phyloP scores from a whole-genome alignment of 2,329 filamentous ascomycete genomes.

The Alternaria atra region DNA sequence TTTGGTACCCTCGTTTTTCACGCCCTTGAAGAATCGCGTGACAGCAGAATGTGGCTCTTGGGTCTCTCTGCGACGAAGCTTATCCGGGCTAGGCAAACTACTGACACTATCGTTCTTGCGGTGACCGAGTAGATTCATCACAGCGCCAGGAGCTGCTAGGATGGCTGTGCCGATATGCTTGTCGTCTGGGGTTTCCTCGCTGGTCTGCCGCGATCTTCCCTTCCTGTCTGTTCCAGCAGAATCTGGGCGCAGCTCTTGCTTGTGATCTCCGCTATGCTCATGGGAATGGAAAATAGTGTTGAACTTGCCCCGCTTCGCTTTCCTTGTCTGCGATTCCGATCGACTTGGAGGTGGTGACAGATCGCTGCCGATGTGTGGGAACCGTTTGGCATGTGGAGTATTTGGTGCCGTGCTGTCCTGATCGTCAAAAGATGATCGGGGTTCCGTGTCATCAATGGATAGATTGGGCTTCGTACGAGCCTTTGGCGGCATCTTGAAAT shows the following conservation, averaged over 20 bases:
- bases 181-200: constrained; percentile 43
- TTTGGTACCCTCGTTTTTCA: constrained; percentile 71
- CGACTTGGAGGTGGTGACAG: constrained; percentile 50
- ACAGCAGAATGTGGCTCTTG: constrained; percentile 64
- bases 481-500: constrained; percentile 34
- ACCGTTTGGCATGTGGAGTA: constrained; percentile 46
- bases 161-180: constrained; percentile 43
- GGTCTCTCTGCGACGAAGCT: constrained; percentile 45
- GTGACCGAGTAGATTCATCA: constrained; percentile 45
- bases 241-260: constrained; percentile 29
- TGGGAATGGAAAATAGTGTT: constrained; percentile 54
- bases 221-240: constrained; percentile 35
- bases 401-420: constrained; percentile 51
- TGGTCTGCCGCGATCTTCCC: constrained; percentile 38
- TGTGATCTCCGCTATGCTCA: constrained; percentile 45
- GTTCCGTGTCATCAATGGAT: constrained; percentile 40
- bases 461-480: constrained; percentile 25
- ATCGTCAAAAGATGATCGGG: constrained; percentile 51
- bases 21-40: constrained; percentile 79
- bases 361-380: constrained; percentile 46
- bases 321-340: constrained; percentile 41
- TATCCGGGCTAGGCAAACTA: constrained; percentile 44
- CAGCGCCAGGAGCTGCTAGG: constrained; percentile 43
- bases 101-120: constrained; percentile 52
- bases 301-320: constrained; percentile 50